Conservation (phyloP, 1,284 basidiomycete genomes). For the Ustilago sp. region DNA sequence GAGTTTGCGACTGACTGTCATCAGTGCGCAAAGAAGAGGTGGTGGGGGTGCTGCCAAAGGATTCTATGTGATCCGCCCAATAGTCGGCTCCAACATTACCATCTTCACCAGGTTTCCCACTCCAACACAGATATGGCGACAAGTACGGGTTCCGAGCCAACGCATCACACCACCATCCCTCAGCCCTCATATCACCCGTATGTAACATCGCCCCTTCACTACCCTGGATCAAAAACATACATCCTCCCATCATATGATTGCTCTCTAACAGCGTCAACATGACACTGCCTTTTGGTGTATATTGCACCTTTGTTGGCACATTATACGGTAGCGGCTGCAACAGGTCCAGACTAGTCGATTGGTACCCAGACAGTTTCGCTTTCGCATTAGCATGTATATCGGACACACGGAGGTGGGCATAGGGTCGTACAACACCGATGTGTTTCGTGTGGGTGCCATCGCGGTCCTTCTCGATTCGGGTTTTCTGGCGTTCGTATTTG, state of each 20-base stretch:
- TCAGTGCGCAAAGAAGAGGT: conserved; percentile 9
- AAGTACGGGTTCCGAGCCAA: conserved; percentile 79
- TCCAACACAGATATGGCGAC: conserved; percentile 76
- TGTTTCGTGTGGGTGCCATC: conserved; percentile 20
- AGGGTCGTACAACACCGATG: conserved; percentile 46
- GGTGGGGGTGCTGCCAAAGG: conserved; percentile 20
- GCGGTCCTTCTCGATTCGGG: conserved; percentile 40
- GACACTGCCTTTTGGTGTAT: conserved; percentile 75
- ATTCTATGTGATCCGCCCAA: conserved; percentile 39
- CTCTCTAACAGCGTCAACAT: conserved; percentile 86
- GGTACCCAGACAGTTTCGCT: conserved; percentile 29
- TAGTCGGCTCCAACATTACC: neutral
- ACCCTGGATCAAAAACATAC: conserved; percentile 91
- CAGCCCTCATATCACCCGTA: conserved; percentile 91
- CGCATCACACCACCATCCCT: conserved; percentile 79
- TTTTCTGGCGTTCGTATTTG: conserved; percentile 53
- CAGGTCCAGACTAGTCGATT: conserved; percentile 32
- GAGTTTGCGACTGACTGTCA: conserved; percentile 18
- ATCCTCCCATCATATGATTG: conserved; percentile 92
- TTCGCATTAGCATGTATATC: conserved; percentile 36
- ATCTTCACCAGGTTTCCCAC: neutral
- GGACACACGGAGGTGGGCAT: conserved; percentile 44
- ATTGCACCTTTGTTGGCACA: conserved; percentile 76
- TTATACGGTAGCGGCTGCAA: conserved; percentile 68
- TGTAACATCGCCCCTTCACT: conserved; percentile 80